Evolutionary conservation across 176 grass and related monocot species (phyloP).

Genomic region (Hordeum vulgare): MorexV3_pseudomolecules_assembly NC_058518.1:324737081-324737580

Average conservation of each 20-base stretch:
- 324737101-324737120: no score
- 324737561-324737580: slow-evolving; percentile 61
- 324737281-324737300: background rate
- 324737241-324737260: background rate
- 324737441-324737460: background rate
- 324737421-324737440: background rate
- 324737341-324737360: slow-evolving; percentile 59
- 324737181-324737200: background rate
- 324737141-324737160: no score
- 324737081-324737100: no score
- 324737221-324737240: background rate
- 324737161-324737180: background rate
- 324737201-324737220: background rate
- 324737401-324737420: slow-evolving; percentile 8
- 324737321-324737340: slow-evolving; percentile 75
- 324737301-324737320: slow-evolving; percentile 67
- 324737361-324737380: slow-evolving; percentile 65
- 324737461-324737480: background rate
- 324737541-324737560: slow-evolving; percentile 9
- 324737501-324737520: background rate
- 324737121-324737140: no score
- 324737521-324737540: background rate
- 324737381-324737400: slow-evolving; percentile 62
- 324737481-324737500: background rate
- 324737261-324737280: background rate